Conservation (phyloP, 331 rosid genomes). For the Acacia pycnantha region DNA sequence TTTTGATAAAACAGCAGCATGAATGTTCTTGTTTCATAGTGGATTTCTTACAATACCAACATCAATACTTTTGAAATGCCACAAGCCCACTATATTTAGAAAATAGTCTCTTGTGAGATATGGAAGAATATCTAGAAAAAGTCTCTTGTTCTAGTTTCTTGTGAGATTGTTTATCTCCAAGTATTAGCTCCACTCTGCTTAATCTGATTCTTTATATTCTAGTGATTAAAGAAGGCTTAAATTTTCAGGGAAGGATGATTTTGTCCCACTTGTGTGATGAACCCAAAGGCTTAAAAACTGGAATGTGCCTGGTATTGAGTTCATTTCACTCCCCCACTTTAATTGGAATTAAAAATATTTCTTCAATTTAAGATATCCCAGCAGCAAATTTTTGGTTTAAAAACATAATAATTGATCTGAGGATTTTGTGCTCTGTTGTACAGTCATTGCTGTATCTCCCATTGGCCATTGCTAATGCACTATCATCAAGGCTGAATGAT, state of each 20-base stretch:
- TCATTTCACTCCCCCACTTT: neutral
- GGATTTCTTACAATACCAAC: neutral
- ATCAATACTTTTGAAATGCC: neutral
- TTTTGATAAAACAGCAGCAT: neutral
- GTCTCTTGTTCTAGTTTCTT: neutral
- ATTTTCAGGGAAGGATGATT: slow-evolving; percentile 93
- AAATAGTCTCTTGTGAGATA: neutral
- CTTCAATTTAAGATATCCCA: neutral
- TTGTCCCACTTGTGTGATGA: slow-evolving; percentile 85
- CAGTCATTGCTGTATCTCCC: slow-evolving; percentile 93
- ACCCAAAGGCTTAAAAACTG: slow-evolving; percentile 87
- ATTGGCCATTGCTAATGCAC: slow-evolving; percentile 86
- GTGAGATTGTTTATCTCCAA: neutral
- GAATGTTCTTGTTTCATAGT: neutral
- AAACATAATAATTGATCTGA: neutral
- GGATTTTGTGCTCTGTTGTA: slow-evolving; percentile 20
- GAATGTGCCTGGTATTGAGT: slow-evolving; percentile 83
- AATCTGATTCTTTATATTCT: slow-evolving; percentile 9
- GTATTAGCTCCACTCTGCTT: slow-evolving; percentile 2
- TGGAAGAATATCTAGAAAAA: too few species aligned
- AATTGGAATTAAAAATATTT: neutral
- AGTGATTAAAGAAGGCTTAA: slow-evolving; percentile 25
- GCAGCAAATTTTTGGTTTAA: neutral
- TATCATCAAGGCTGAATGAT: slow-evolving; percentile 73
- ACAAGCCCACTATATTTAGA: neutral